A percentile compares a stretch with the other conserved stretches of the same genome.
phyloP scores from a whole-genome alignment of 192 early-diverging fungal species.

The Coemansia sp. region DNA sequence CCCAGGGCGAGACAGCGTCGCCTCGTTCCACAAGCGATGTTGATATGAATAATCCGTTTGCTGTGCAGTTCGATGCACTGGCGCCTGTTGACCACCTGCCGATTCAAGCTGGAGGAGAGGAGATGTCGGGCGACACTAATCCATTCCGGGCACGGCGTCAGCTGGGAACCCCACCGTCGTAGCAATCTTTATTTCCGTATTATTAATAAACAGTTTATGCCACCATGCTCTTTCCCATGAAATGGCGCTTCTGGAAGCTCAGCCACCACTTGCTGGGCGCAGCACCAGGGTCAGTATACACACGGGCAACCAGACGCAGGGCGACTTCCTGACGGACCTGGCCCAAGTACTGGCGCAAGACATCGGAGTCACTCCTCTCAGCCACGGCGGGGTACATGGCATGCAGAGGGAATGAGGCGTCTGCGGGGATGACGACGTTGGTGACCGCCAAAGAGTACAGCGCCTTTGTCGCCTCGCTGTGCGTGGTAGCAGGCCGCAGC shows the following conservation, averaged over 20 bases:
- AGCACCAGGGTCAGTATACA: constrained; percentile 68
- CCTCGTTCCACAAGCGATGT: not conserved
- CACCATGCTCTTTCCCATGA: constrained; percentile 90
- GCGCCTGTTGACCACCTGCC: not conserved
- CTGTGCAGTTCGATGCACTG: not conserved
- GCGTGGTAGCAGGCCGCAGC: constrained; percentile 59
- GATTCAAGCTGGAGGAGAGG: not conserved
- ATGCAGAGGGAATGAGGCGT: constrained; percentile 89
- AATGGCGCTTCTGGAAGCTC: constrained; percentile 98
- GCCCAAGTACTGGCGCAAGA: constrained; percentile 77
- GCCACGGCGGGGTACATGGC: constrained; percentile 74
- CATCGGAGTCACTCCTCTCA: constrained; percentile 73
- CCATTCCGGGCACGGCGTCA: not conserved
- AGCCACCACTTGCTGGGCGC: constrained; percentile 99
- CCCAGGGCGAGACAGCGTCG: no score
- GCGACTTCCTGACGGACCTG: constrained; percentile 90
- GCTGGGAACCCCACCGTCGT: constrained; percentile 4
- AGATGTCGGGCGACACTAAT: not conserved
- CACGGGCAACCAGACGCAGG: constrained; percentile 64
- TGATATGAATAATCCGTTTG: constrained; percentile 9
- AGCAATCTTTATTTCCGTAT: not conserved
- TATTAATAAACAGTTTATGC: no score
- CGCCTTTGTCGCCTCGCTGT: constrained; percentile 72
- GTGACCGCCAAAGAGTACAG: constrained; percentile 84
- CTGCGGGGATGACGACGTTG: constrained; percentile 91